Conservation (phyloP, 2,329 filamentous ascomycete genomes). For the Talaromyces sp. region DNA sequence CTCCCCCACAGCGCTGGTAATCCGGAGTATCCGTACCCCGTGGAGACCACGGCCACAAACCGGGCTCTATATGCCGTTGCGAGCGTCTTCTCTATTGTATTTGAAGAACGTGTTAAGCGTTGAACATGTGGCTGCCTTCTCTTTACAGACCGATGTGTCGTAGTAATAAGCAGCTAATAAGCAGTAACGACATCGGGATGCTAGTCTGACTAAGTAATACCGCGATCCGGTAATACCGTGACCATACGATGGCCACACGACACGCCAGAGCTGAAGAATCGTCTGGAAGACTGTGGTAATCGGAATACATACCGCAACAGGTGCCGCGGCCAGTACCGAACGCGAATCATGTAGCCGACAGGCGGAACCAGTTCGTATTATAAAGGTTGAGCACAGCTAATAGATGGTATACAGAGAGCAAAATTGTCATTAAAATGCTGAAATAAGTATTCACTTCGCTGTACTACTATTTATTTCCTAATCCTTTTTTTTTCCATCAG, state of each 20-base stretch:
- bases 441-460: too few relatives aligned
- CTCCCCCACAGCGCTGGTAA: not conserved
- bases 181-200: not conserved
- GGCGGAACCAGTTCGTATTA: not conserved
- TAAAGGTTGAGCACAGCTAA: not conserved
- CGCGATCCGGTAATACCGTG: not conserved
- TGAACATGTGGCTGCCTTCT: not conserved
- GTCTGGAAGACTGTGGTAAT: not conserved
- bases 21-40: not conserved
- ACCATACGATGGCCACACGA: not conserved
- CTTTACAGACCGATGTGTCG: not conserved
- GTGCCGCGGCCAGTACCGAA: not conserved
- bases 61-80: not conserved
- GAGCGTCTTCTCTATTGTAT: too few relatives aligned
- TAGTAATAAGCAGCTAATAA: too few relatives aligned
- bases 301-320: not conserved
- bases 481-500: not conserved
- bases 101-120: too few relatives aligned
- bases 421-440: too few relatives aligned
- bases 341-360: not conserved
- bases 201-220: not conserved
- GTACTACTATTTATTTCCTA: too few relatives aligned
- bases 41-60: not conserved
- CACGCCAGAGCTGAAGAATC: not conserved
- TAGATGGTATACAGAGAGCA: not conserved